A percentile compares a stretch with the other conserved stretches of the same genome.
Evolutionary conservation across 2,329 filamentous ascomycete species (phyloP).

Genomic region (Curvularia spicifera): DNA sequence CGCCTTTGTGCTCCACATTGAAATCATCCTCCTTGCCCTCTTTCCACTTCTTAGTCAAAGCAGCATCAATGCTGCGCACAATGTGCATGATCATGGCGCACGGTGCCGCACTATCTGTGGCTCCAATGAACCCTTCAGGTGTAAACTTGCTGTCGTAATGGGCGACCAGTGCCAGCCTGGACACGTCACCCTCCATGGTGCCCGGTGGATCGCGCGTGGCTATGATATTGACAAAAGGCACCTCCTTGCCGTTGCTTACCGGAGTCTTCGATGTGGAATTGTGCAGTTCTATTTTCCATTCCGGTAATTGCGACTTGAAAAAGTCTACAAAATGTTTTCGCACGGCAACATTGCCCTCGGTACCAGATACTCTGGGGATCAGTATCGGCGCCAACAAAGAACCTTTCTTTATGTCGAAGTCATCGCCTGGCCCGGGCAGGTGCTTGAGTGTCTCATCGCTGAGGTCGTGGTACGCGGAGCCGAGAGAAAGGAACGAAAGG

Average conservation of each 20-base stretch:
- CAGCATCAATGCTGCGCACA: constrained; percentile 78
- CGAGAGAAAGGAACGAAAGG: constrained; percentile 33
- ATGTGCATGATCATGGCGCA: constrained; percentile 93
- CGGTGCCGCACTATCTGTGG: constrained; percentile 90
- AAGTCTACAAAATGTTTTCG: constrained; percentile 86
- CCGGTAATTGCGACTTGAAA: constrained; percentile 76
- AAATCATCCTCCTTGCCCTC: constrained; percentile 55
- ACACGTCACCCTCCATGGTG: constrained; percentile 74
- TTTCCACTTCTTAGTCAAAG: constrained; percentile 87
- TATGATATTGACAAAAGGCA: constrained; percentile 89
- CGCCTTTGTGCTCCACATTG: constrained; percentile 73
- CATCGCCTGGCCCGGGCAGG: constrained; percentile 71
- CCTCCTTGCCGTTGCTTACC: constrained; percentile 69
- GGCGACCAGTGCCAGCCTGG: constrained; percentile 83
- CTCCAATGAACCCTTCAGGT: constrained; percentile 88
- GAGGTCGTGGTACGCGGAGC: constrained; percentile 64
- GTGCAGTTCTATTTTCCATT: constrained; percentile 82
- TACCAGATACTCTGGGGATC: constrained; percentile 85
- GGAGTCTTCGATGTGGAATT: constrained; percentile 89
- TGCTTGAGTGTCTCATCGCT: constrained; percentile 75
- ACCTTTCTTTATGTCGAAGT: constrained; percentile 83
- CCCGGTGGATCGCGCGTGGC: constrained; percentile 91
- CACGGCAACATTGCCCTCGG: constrained; percentile 74
- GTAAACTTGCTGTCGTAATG: constrained; percentile 90
- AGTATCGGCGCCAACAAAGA: constrained; percentile 85